Base-by-base conservation (phyloP, 345 rosid species). In the Pistacia atlantica region DNA sequence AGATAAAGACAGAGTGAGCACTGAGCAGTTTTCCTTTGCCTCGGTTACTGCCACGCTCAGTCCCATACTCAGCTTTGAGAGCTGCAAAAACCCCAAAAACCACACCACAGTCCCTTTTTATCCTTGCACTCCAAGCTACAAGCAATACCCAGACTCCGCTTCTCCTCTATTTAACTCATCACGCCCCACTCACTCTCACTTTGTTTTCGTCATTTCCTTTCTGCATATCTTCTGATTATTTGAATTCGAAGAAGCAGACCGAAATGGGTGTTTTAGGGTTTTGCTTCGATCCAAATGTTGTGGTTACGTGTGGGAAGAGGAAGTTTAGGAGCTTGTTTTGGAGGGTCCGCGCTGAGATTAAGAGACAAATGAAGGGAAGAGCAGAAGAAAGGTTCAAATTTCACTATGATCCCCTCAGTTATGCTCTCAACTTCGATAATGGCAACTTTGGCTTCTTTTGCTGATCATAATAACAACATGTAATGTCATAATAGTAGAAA, bases 371-470 rank as follows among this genome's bases (percentile, higher is more conserved):
- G 84, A 83, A 80, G 84, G 64, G 56, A 17, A 82, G 83, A 83
- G 79, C 83, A 22, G 86, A 80, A 72, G 69, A 79, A 70, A 86
- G 76, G 49, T 80, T 81, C 77, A 88, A 89, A 80, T 91, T 87
- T 80, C 88, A 88, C 69, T 91, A 89, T 31, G 96, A 93, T 73
- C 88, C 94, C 31, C 82, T 87, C n/a, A 93, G 91, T 56, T 93
- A 93, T 76, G 88, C 94, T 81, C 97, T 93, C 80, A 93, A 93
- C 89, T 92, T 92, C 67, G 93, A 92, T 65, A 82, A 86, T 66
- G 91, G 89, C 79, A 84, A 90, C 88, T 90, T 85, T 49, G 89
- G 89, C 42, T 89, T 89, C 81, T 82, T 86, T 73, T 87, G 92
- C 76, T 85, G 84, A 85, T 76, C 79, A 78, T 6, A 10, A 55